Base-by-base conservation (phyloP, 352 stramenopile species). In the Phytophthora europaea region DNA sequence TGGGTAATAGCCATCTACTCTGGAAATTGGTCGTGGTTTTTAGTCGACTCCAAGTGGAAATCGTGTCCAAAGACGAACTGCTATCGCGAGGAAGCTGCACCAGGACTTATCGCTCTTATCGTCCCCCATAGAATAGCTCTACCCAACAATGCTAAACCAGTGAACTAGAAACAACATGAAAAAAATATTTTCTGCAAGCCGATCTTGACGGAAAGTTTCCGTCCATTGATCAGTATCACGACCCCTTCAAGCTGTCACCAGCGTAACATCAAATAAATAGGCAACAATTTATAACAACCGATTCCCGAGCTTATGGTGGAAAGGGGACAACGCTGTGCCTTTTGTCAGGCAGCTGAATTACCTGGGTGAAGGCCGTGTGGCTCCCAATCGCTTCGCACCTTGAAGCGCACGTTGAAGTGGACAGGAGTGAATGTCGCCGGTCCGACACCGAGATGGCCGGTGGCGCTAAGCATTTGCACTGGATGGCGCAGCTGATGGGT, bases 1-100 rank as follows among this genome's bases (percentile, higher is more conserved):
- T 68, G 67, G 9, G 67, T 69, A 18, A 67, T 60, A 16, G 22
- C 4, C 65, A 66, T 72, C 13, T 52, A 52, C 40, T 67, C n/a
- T 45, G 38, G 13, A n/a, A 45, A 45, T 45, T 13, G 13, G 28
- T 31, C 28, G 28, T 31, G 28, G 28, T 0, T n/a, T n/a, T n/a
- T n/a, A 31, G 28, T 31, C 28, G 6, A 31, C 28, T 31, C 28
- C 28, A 31, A 31, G 28, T 31, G 28, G 0, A 31, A 31, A 31
- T 8, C 28, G 28, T 31, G 28, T 31, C 28, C 28, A 31, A 31
- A 31, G 28, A 31, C 28, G 28, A 31, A 31, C 28, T 31, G 4
- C 3, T 31, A 31, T 31, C 28, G 28, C 28, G 28, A 31, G 3
- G 28, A 31, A 31, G 23, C 23, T 26, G 23, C 2, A 26, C 23